Evolutionary conservation across 257 asterid genomes (phyloP), one percentile per base, ranked within the genome.

Genomic region (Petunia axillaris): DNA sequence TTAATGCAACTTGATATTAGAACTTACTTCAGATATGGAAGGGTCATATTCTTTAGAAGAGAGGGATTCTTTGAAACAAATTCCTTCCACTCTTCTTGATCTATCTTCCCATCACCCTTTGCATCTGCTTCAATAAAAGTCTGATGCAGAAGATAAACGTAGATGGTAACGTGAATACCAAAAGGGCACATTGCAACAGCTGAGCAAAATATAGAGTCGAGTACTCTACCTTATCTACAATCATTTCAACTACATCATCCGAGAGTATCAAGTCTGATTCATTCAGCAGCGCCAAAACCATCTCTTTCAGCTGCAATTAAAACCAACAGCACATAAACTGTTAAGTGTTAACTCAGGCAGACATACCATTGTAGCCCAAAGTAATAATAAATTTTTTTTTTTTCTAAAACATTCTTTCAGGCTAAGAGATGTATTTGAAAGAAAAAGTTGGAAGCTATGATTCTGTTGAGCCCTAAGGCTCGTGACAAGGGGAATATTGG

Each of bases 191-290:
- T 15, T 38, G 37, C 1, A 1, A 76, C 36, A 41, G 11, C 14
- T 6, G 54, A 13, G 58, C 16, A 3, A 36, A 36, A 60, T 43
- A 46, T 54, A 74, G 46, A 81, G 25, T 8, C 52, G 82, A 41
- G 25, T 3, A 60, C 37, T 75, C 13, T 55, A 93, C 98, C 97
- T 90, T 93, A 79, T 93, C 93, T 76, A 93, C 97, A 2, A 93
- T 95, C 81, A 73, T 52, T 86, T 91, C 97, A 3, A 95, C 87
- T 1, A 84, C 85, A 40, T 95, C 98, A 55, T 92, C 97, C 3
- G 98, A 89, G 50, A 95, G 97, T 9, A 40, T 85, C 14, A 95
- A 90, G n/a, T 95, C 99, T 0, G 97, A 95, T 81, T 93, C 99
- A 0, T 89, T 91, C 80, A 95, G 66, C 66, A 95, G 86, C 8